Evolutionary conservation across 495 filamentous ascomycete genomes (phyloP), one percentile per base, ranked within the genome.

Genomic region (Clavariopsis aquatica): DNA sequence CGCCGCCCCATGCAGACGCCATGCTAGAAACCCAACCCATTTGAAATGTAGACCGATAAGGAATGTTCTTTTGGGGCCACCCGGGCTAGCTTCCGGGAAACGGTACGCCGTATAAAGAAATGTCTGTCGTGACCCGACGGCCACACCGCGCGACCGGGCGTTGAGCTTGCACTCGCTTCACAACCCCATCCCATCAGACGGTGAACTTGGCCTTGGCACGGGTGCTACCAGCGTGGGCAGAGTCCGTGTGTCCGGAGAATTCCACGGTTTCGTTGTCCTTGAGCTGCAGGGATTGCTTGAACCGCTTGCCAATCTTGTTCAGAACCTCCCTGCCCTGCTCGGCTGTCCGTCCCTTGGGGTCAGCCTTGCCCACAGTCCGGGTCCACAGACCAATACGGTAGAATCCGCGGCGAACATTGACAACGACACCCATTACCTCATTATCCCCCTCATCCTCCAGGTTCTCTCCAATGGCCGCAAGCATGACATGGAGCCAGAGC

Each of bases 371-470:
- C 24, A 92, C 89, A 47, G 91, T 94, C 69, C 91, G 87, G 54
- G 92, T 96, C 93, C 93, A 97, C 43, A 91, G 75, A 66, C 93
- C 92, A 65, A 99, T 87, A 77, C 94, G 90, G 83, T 89, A 99
- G 84, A 98, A 97, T 31, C 88, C 93, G 80, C 96, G 97, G 73
- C 94, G 89, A 47, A 98, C 94, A 76, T 98, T 99, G 79, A 98
- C 93, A 28, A 99, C 94, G 22, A 98, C 95, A 64, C 94, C 94
- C 94, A 98, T 98, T 72, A 99, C 90, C 77, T 99, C 94, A 67
- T 89, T 90, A 71, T 96, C 94, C 31, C 78, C 79, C 62, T 95
- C 90, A 67, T 89, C 87, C 82, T 99, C 94, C 61, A 99, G 89
- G 6, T 93, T 98, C 84, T 99, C 94, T 70, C 94, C 94, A 69